Evolutionary conservation across 768 basidiomycete species (phyloP), one percentile per base, ranked within the genome.

Genomic region (Rhodotorula toruloides): DNA sequence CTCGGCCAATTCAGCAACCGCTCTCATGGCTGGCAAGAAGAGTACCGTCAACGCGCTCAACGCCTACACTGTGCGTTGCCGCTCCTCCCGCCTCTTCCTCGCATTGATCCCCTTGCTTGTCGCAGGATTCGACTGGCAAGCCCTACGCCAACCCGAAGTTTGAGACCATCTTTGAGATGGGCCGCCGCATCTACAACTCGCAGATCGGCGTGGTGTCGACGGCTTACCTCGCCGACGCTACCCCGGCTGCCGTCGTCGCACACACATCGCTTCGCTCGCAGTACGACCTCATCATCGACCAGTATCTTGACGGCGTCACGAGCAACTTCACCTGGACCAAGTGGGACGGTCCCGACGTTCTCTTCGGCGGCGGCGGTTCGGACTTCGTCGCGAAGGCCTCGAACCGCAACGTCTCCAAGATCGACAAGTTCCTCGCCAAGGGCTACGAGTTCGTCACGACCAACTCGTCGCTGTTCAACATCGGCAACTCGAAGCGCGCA

Each of bases 1-100:
- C 60, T 78, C 77, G 11, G 79, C 79, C 72, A 80, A 79, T 73
- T 77, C 76, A 4, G 79, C 79, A 8, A 77, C 78, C 4, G 76
- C 79, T 1, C 72, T 80, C 21, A 76, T 75, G 68, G 67, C 77
- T 4, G 79, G 79, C 37, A 70, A 75, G 61, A 77, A 77, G 63
- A 53, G 74, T 42, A 78, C 78, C 40, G 79, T 79, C 32, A 79
- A 79, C 64, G 78, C 53, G 4, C 37, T 54, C 37, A 54, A 54
- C 53, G 9, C 37, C 11, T 54, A 39, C 53, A 54, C 53, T 16
- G 44, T 32, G 13, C 54, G 39, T 17, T 19, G n/a, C 29, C 22
- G 14, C 40, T 16, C 14, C 42, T 21, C 32, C 11, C 4, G 13
- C 44, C 7, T 43, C 32, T 17, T 40, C 54, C 13, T 42, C 3